phyloP scores from a whole-genome alignment of 352 stramenopile genomes.

The Phytophthora idaei region DNA sequence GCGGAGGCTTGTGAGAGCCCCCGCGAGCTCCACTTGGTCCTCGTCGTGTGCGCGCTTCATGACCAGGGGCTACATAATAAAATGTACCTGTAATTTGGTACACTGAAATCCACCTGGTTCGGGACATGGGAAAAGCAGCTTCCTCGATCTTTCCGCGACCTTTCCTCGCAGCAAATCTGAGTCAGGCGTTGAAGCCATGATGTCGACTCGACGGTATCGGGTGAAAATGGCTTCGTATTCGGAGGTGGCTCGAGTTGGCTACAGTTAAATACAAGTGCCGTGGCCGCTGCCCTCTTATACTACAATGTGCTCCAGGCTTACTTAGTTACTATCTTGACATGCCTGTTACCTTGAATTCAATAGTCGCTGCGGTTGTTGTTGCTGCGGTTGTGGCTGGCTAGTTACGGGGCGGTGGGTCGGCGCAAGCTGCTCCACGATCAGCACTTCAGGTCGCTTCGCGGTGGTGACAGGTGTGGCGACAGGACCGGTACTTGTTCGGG shows the following conservation, averaged over 20 bases:
- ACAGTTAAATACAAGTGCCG: conserved; percentile 37
- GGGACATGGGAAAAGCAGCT: background rate
- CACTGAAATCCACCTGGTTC: background rate
- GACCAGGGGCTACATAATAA: conserved; percentile 2
- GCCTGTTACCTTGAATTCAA: conserved; percentile 50
- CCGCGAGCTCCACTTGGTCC: conserved; percentile 16
- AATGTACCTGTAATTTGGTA: background rate
- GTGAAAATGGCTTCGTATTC: conserved; percentile 30
- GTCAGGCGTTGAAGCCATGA: no score
- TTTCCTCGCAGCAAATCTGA: no score
- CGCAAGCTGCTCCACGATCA: conserved; percentile 43
- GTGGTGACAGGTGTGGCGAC: conserved; percentile 11
- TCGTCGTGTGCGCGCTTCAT: conserved; percentile 11
- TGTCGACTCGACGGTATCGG: background rate
- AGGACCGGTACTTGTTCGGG: conserved; percentile 18
- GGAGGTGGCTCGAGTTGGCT: conserved; percentile 22
- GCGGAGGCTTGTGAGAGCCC: conserved; percentile 12
- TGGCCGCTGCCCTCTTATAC: conserved; percentile 37
- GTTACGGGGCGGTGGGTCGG: conserved; percentile 32
- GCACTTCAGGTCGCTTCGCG: conserved; percentile 42
- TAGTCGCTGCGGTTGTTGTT: conserved; percentile 43
- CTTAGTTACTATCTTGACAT: conserved; percentile 49
- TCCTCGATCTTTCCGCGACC: no score
- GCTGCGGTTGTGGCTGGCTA: conserved; percentile 34
- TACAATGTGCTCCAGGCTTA: conserved; percentile 49